phyloP scores from a whole-genome alignment of 2,329 filamentous ascomycete species.

The Talaromyces funiculosus region DNA sequence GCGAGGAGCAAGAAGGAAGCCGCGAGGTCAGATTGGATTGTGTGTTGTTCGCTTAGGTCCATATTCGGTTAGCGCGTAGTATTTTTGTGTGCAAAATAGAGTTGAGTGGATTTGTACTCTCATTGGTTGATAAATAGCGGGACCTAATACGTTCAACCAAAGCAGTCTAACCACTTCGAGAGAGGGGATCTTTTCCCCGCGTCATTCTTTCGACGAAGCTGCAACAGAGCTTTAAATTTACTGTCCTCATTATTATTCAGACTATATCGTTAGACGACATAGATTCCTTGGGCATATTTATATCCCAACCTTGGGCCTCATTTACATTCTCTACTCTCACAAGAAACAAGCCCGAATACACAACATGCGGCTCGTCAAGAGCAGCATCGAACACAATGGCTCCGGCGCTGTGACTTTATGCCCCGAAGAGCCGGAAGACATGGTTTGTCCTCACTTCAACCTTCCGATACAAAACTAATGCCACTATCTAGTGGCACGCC shows the following conservation, averaged over 20 bases:
- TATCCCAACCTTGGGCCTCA: neutral
- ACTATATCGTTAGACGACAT: neutral
- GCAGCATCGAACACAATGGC: conserved; percentile 61
- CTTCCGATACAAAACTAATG: no score
- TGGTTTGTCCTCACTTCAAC: conserved; percentile 45
- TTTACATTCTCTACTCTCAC: neutral
- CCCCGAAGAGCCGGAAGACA: conserved; percentile 70
- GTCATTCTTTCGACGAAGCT: conserved; percentile 6
- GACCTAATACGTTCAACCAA: neutral
- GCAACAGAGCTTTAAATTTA: neutral
- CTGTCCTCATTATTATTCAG: neutral
- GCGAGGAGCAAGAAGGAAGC: conserved; percentile 4
- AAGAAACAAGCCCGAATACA: neutral
- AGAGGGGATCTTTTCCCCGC: conserved; percentile 11
- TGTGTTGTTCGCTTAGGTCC: conserved; percentile 14
- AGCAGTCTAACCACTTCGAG: conserved; percentile 8
- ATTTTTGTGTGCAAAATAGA: conserved; percentile 7
- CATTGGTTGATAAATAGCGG: neutral
- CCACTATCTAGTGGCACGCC: conserved; percentile 57
- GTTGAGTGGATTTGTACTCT: neutral
- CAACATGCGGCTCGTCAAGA: conserved; percentile 61
- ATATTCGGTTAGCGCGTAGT: neutral
- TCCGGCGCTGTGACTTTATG: conserved; percentile 60
- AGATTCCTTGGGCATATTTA: neutral
- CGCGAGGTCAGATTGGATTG: conserved; percentile 1